Conservation (phyloP, 805 yeast species). For the Teunomyces aglyptinius region DNA sequence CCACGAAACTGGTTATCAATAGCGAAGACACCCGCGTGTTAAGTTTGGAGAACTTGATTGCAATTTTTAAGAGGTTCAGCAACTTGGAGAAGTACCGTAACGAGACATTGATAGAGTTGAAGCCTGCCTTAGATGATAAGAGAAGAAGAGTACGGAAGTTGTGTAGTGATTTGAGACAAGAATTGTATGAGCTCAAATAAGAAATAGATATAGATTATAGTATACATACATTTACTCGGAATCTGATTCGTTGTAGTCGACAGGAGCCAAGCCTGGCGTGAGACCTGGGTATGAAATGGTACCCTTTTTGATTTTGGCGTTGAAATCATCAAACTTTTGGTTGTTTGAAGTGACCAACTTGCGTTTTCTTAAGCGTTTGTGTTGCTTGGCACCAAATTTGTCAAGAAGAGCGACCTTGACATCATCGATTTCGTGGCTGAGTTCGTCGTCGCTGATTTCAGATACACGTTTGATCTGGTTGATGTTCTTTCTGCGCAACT, state of each 20-base stretch:
- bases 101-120: slow-evolving; percentile 47
- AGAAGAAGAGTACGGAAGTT: slow-evolving; percentile 72
- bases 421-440: slow-evolving; percentile 29
- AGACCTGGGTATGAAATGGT: slow-evolving; percentile 56
- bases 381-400: slow-evolving; percentile 15
- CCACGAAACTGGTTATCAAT: slow-evolving; percentile 26
- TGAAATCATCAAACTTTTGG: slow-evolving; percentile 22
- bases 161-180: slow-evolving; percentile 77
- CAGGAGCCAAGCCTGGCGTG: slow-evolving; percentile 86
- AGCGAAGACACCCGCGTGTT: slow-evolving; percentile 52
- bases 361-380: slow-evolving; percentile 23
- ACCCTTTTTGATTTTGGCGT: slow-evolving; percentile 44
- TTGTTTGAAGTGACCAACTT: slow-evolving; percentile 10
- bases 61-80: slow-evolving; percentile 39
- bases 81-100: slow-evolving; percentile 52
- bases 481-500: slow-evolving; percentile 37
- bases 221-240: slow-evolving; percentile 14
- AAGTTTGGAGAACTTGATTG: slow-evolving; percentile 54
- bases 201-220: slow-evolving; percentile 11
- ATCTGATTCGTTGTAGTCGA: slow-evolving; percentile 43
- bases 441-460: slow-evolving; percentile 31
- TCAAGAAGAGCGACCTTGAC: slow-evolving; percentile 26
- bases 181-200: slow-evolving; percentile 9
- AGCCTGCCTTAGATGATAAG: slow-evolving; percentile 63
- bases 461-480: slow-evolving; percentile 26